phyloP scores from a whole-genome alignment of 306 rosid genomes.

The Carpinus viminea region DNA sequence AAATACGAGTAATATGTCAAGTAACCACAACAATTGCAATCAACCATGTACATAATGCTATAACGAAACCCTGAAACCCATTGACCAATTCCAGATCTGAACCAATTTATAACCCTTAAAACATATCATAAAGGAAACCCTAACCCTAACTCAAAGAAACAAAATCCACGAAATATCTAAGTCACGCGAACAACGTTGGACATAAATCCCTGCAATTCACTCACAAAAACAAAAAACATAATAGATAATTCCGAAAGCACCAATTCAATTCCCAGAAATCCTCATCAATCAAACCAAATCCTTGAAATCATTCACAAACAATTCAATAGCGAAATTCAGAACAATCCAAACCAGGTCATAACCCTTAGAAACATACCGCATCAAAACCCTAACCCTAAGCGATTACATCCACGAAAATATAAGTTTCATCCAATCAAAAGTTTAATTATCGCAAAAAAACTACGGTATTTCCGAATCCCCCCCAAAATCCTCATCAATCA shows the following conservation, averaged over 20 bases:
- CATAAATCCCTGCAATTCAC: not conserved
- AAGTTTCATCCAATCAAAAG: not conserved
- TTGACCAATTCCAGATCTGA: not conserved
- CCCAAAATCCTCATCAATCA: not conserved
- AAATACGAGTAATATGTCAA: too few species aligned
- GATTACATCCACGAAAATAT: not conserved
- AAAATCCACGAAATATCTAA: not conserved
- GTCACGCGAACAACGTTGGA: not conserved
- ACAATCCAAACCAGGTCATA: not conserved
- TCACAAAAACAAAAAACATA: not conserved
- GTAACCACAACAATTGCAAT: not conserved
- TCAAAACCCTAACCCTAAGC: not conserved
- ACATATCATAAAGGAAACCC: not conserved
- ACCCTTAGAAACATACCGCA: not conserved
- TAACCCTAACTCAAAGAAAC: not conserved
- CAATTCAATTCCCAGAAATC: not conserved
- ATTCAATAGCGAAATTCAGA: too few species aligned
- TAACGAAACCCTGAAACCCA: not conserved
- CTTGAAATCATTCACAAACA: not conserved
- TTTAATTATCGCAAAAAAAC: not conserved
- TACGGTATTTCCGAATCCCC: not conserved
- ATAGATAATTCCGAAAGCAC: not conserved
- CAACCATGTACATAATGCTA: not conserved
- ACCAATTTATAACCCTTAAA: not conserved
- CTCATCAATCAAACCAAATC: not conserved